Conservation (phyloP, 202 grass and related monocot species). For the Bolboschoenoplectus hybrid region DNA sequence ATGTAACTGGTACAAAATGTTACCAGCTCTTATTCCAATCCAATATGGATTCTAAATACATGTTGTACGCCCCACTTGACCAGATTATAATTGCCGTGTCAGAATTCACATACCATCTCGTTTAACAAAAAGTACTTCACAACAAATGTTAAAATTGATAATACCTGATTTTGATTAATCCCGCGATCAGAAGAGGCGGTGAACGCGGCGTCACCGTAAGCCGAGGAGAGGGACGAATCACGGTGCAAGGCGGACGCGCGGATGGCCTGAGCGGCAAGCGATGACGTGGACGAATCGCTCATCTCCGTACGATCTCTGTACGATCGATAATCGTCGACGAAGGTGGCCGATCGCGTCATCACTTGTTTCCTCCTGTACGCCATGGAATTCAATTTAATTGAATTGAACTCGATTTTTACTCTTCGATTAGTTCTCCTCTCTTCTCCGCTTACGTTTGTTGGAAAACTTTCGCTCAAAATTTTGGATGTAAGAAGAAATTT, state of each 20-base stretch:
- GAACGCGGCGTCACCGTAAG: constrained; percentile 27
- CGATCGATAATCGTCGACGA: constrained; percentile 68
- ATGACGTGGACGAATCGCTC: constrained; percentile 36
- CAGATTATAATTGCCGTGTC: neutral
- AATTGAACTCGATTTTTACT: constrained; percentile 7
- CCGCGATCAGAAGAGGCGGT: constrained; percentile 25
- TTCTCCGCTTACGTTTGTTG: neutral
- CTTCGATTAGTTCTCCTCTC: constrained; percentile 1
- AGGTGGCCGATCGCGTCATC: constrained; percentile 78
- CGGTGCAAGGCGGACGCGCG: constrained; percentile 45
- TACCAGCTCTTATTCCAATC: constrained; percentile 18
- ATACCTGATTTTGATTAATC: constrained; percentile 23
- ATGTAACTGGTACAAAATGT: neutral
- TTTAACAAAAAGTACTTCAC: neutral
- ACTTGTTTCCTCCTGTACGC: constrained; percentile 80
- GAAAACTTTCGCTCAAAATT: constrained; percentile 26
- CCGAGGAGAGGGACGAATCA: constrained; percentile 47
- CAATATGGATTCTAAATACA: neutral
- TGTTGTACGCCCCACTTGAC: neutral
- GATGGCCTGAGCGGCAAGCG: constrained; percentile 50
- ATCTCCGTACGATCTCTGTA: constrained; percentile 46
- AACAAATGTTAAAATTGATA: neutral
- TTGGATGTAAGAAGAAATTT: neutral
- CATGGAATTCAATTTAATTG: constrained; percentile 43
- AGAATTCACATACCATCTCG: neutral